Percentiles rank a stretch among this genome's conserved stretches.
These are phyloP conservation scores for Colletotrichum navitas DNA, from an alignment of 2,329 filamentous ascomycete species.

Conservation along the genomic window DNA sequence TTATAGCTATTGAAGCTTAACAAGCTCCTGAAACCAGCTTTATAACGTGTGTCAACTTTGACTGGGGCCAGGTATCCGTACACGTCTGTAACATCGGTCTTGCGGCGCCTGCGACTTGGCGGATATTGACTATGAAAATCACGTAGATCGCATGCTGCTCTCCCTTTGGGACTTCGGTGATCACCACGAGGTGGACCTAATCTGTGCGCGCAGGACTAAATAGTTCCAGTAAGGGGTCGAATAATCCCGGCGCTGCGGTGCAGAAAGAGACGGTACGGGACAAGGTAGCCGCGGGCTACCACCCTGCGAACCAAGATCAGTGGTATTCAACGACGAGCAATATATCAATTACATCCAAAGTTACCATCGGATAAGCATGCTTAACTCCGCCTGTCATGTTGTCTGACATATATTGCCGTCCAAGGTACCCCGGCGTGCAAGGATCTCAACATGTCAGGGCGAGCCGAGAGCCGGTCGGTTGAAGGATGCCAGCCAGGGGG, in stretches of 20 bases:
- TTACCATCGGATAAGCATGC: background rate
- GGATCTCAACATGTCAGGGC: background rate
- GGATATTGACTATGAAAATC: background rate
- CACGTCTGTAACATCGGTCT: background rate
- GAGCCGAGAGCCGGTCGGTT: background rate
- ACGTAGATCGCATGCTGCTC: background rate
- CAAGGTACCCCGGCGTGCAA: background rate
- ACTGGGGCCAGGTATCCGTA: background rate
- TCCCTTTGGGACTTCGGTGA: background rate
- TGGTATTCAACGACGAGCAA: background rate
- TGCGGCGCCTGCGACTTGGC: background rate
- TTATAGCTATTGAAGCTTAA: background rate
- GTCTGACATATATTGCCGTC: background rate
- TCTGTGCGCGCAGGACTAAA: background rate
- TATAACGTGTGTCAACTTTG: background rate
- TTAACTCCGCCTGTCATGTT: background rate
- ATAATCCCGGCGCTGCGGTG: no score
- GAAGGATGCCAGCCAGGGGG: background rate
- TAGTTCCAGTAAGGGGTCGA: no score
- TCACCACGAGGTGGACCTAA: background rate
- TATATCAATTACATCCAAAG: background rate
- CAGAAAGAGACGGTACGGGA: background rate
- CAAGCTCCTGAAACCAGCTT: background rate
- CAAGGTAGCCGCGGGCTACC: background rate
- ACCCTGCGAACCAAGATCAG: background rate